Percentiles rank a stretch among this genome's conserved stretches.
phyloP scores from a whole-genome alignment of 2,329 filamentous ascomycete genomes.

The Fusarium chuoi region DNA sequence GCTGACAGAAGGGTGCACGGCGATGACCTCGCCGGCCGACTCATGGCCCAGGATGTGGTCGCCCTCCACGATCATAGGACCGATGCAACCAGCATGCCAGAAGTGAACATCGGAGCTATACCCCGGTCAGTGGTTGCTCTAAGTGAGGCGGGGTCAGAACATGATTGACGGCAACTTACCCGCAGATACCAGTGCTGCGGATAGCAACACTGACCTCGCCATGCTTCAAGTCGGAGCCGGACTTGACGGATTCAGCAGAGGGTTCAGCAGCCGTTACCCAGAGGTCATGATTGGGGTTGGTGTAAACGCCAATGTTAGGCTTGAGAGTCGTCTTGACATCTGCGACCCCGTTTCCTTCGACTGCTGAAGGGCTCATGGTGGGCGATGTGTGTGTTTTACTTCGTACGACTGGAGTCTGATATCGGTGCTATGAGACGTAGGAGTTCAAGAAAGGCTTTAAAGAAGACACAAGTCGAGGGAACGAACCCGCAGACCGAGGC shows the following conservation, averaged over 20 bases:
- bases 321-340: conserved; percentile 59
- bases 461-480: conserved; percentile 29
- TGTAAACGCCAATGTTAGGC: conserved; percentile 95
- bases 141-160: conserved; percentile 1
- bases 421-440: conserved; percentile 16
- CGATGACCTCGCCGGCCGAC: conserved; percentile 85
- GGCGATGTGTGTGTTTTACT: conserved; percentile 11
- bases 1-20: conserved; percentile 82
- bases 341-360: conserved; percentile 42
- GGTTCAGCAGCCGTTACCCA: conserved; percentile 87
- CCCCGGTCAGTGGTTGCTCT: conserved; percentile 24
- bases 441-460: conserved; percentile 8
- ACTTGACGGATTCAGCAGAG: conserved; percentile 76
- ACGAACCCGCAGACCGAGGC: conserved; percentile 25
- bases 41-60: conserved; percentile 96
- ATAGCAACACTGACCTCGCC: conserved; percentile 91
- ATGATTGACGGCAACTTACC: conserved; percentile 60
- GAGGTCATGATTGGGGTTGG: conserved; percentile 90
- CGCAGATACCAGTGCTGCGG: conserved; percentile 96
- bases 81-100: conserved; percentile 95
- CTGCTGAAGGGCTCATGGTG: conserved; percentile 51
- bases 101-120: conserved; percentile 91
- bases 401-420: conserved; percentile 17
- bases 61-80: conserved; percentile 90
- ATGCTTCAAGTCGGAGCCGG: conserved; percentile 73